Evolutionary conservation across 495 filamentous ascomycete species (phyloP).

Genomic region (Endocarpon pusillum): DNA sequence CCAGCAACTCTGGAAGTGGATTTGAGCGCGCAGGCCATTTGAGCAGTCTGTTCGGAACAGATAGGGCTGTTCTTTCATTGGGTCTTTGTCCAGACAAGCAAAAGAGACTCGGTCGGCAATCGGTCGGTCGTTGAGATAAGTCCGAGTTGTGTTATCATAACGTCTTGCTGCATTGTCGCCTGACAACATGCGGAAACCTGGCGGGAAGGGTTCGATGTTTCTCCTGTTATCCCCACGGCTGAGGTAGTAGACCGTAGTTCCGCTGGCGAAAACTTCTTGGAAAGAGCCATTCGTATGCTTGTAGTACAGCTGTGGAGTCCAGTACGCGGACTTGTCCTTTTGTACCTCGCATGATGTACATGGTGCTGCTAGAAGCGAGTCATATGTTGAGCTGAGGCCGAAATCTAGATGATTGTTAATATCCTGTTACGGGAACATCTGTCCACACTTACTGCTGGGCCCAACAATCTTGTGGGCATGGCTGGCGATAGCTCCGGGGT

Average conservation of each 20-base stretch:
- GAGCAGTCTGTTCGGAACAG: constrained; percentile 11
- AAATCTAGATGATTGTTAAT: constrained; percentile 20
- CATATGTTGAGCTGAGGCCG: constrained; percentile 23
- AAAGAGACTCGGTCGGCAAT: constrained; percentile 24
- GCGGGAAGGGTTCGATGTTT: constrained; percentile 22
- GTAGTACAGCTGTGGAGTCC: constrained; percentile 51
- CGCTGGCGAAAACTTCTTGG: constrained; percentile 22
- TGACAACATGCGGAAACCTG: constrained; percentile 27
- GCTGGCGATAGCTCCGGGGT: constrained; percentile 10
- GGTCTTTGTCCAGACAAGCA: constrained; percentile 12
- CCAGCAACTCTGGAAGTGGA: constrained; percentile 29
- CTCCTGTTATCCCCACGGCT: constrained; percentile 20
- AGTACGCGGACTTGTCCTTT: constrained; percentile 53
- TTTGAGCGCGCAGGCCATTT: constrained; percentile 22
- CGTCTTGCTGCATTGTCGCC: constrained; percentile 20
- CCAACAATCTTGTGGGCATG: constrained; percentile 21
- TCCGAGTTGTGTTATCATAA: constrained; percentile 17
- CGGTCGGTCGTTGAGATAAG: constrained; percentile 11
- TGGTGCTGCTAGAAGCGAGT: constrained; percentile 30
- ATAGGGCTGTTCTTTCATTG: constrained; percentile 6
- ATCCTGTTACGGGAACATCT: neutral
- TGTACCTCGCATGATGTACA: constrained; percentile 49
- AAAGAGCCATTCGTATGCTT: constrained; percentile 28
- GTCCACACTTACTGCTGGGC: constrained; percentile 13
- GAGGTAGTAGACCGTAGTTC: constrained; percentile 26